phyloP scores from a whole-genome alignment of 2,329 filamentous ascomycete species.

The Fusarium clavum region DNA sequence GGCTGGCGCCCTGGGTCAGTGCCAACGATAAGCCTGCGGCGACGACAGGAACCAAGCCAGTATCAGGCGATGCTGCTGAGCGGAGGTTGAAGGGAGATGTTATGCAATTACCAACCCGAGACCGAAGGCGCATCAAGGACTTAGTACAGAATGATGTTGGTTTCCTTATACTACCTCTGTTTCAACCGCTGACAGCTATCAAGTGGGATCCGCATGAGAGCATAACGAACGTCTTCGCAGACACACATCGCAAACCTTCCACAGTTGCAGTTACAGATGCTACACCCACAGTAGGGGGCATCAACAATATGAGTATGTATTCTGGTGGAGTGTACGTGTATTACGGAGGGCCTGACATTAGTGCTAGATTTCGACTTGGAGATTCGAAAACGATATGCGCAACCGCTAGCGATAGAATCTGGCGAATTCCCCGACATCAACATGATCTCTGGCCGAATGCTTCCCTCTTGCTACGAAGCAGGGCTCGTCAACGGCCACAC shows the following conservation, averaged over 20 bases:
- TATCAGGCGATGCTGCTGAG: constrained; percentile 74
- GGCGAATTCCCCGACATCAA: constrained; percentile 76
- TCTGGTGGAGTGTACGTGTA: not conserved
- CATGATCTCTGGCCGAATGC: constrained; percentile 72
- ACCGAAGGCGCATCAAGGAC: constrained; percentile 75
- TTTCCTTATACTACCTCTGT: constrained; percentile 15
- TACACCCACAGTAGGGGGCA: constrained; percentile 76
- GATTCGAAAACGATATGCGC: constrained; percentile 73
- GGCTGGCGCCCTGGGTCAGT: constrained; percentile 77
- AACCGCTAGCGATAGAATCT: constrained; percentile 73
- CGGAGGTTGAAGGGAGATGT: constrained; percentile 75
- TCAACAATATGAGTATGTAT: constrained; percentile 82
- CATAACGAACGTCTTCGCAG: constrained; percentile 64
- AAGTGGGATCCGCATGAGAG: constrained; percentile 68
- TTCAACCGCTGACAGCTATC: constrained; percentile 33
- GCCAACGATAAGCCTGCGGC: constrained; percentile 75
- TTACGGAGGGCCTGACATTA: constrained; percentile 31
- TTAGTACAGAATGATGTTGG: constrained; percentile 70
- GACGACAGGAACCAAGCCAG: constrained; percentile 68
- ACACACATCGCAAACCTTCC: constrained; percentile 60
- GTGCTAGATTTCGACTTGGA: constrained; percentile 72
- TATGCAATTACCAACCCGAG: constrained; percentile 75
- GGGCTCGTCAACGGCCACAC: constrained; percentile 70
- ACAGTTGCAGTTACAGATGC: constrained; percentile 66
- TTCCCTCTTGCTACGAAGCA: constrained; percentile 75